A percentile compares a stretch with the other conserved stretches of the same genome.
phyloP scores from a whole-genome alignment of 768 basidiomycete genomes.

The Termitomyces sp. region DNA sequence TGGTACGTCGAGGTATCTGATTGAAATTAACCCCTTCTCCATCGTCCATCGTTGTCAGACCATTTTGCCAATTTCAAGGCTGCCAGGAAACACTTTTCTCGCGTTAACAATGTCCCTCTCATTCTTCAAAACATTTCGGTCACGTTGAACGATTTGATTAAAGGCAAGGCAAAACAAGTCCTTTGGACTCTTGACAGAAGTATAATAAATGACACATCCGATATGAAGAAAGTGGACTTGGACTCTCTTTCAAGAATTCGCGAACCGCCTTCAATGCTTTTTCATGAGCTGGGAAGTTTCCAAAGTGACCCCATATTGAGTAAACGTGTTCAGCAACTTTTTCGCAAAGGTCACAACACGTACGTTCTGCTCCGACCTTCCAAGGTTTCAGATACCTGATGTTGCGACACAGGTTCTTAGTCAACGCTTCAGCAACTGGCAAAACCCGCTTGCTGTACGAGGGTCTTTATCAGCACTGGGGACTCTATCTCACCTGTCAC shows the following conservation, averaged over 20 bases:
- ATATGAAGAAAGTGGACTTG: too few species aligned
- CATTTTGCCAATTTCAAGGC: too few species aligned
- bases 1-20: too few species aligned
- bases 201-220: too few species aligned
- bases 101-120: too few species aligned
- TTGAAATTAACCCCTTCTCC: too few species aligned
- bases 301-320: neutral
- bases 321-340: neutral
- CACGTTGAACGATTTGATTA: too few species aligned
- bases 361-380: neutral
- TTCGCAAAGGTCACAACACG: neutral
- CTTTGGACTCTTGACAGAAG: too few species aligned
- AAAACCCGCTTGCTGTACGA: constrained; percentile 6
- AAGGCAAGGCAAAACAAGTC: too few species aligned
- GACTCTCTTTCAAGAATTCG: neutral
- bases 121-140: too few species aligned
- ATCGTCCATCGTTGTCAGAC: too few species aligned
- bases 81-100: too few species aligned
- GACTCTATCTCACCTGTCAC: neutral
- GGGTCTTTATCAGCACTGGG: neutral
- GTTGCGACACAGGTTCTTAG: neutral
- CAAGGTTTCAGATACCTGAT: neutral
- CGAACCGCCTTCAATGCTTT: neutral
- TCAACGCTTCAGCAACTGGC: neutral
- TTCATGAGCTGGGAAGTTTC: neutral